Conservation (phyloP, 164 flowering plant genomes). For the Aristolochia fimbriata region DNA sequence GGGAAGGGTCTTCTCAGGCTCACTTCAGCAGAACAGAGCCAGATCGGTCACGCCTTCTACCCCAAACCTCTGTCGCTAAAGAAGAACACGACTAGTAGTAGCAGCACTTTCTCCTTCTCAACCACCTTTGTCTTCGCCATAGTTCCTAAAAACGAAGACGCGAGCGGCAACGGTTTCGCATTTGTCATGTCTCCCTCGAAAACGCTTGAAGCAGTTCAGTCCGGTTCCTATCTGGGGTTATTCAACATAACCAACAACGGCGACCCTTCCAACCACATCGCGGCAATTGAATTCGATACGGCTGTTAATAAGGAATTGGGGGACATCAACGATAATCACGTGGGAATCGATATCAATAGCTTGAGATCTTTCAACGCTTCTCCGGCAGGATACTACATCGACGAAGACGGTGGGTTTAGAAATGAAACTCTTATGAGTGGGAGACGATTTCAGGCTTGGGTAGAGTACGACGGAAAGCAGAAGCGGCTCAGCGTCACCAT, state of each 20-base stretch:
- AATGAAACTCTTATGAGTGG: conserved; percentile 22
- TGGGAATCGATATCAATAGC: conserved; percentile 42
- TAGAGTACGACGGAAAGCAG: conserved; percentile 9
- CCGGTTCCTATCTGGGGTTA: conserved; percentile 26
- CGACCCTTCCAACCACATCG: conserved; percentile 21
- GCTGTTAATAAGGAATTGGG: conserved; percentile 8
- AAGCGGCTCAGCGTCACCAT: conserved; percentile 12
- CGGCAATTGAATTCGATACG: conserved; percentile 40
- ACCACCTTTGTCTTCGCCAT: conserved; percentile 17
- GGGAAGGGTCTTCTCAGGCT: conserved; percentile 8
- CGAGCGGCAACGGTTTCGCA: conserved; percentile 14
- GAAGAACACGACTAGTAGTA: neutral
- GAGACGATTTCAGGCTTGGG: conserved; percentile 12
- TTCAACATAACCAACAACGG: conserved; percentile 23
- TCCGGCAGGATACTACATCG: conserved; percentile 17
- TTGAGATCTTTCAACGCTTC: conserved; percentile 22
- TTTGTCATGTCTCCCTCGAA: conserved; percentile 10
- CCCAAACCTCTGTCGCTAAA: conserved; percentile 10
- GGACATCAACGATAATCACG: conserved; percentile 34
- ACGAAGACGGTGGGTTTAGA: conserved; percentile 1
- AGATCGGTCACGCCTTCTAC: conserved; percentile 17
- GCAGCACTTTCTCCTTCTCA: conserved; percentile 10
- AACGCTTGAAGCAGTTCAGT: conserved; percentile 2
- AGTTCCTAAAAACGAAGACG: neutral
- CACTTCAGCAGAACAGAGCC: conserved; percentile 1